Evolutionary conservation across 441 rosid species (phyloP).

Genomic region (Rhodomyrtus psidioides): DNA sequence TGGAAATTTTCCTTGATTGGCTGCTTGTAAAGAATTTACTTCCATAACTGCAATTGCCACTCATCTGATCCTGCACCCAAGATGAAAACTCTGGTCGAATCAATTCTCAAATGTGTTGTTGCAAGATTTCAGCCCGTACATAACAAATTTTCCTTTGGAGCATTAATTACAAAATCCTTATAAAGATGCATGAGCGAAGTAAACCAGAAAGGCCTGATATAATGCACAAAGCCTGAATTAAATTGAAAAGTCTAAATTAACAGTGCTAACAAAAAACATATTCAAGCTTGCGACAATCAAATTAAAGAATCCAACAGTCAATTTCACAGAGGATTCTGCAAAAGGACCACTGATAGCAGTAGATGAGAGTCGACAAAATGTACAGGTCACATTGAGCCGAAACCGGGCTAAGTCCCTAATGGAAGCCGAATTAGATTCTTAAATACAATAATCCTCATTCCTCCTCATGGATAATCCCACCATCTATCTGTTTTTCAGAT

Average conservation of each 20-base stretch:
- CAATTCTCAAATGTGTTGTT: conserved; percentile 3
- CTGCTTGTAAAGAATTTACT: conserved; percentile 49
- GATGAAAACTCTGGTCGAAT: conserved; percentile 14
- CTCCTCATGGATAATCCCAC: background rate
- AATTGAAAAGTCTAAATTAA: background rate
- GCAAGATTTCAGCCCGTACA: background rate
- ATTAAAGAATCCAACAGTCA: background rate
- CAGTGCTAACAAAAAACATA: background rate
- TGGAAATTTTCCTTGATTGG: conserved; percentile 73
- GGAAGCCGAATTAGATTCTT: background rate
- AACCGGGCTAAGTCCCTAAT: background rate
- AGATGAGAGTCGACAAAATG: background rate
- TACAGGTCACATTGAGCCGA: background rate
- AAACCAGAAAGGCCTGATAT: background rate
- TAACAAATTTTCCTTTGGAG: background rate
- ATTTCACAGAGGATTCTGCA: background rate
- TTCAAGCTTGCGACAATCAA: background rate
- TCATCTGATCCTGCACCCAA: conserved; percentile 33
- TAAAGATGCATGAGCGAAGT: background rate
- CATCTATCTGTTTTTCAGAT: background rate
- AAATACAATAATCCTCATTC: background rate
- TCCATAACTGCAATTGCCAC: conserved; percentile 45
- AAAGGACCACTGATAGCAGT: background rate
- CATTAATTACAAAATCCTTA: background rate
- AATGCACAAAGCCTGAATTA: background rate